Base-by-base conservation (phyloP, 1,284 basidiomycete genomes). In the Prillingera fragicola region DNA sequence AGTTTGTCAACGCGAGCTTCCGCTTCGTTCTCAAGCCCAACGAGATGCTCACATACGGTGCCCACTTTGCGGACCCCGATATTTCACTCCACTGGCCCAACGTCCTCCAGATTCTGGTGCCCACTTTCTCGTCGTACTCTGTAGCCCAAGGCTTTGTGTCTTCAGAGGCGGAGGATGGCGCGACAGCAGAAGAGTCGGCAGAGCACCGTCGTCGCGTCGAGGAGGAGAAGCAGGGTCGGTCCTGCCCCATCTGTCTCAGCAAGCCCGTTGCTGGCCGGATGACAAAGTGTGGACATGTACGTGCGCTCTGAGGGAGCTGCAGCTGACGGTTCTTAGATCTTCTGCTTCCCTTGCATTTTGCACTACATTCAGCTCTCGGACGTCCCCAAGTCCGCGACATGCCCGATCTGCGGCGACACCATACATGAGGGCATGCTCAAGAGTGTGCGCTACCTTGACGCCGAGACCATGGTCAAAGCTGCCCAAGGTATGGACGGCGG, bases 1-100 rank as follows among this genome's bases (percentile, higher is more conserved):
- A 85, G 59, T 95, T 89, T 67, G 82, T 95, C 52, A 92, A 95
- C 72, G 88, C 89, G 9, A 87, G 90, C 65, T 94, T 90, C 73
- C 80, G 89, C 45, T 95, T 95, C 68, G 79, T 95, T 34, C 84
- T 95, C 82, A 88, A 88, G 60, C 91, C 91, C 4, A 80, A 75
- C 33, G 87, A 87, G 31, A 87, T 90, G 60, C 45, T 60, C 39
- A 54, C 48, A 13, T 95, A 94, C 65, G 91, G 89, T 10, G 89
- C 88, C 3, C 89, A 95, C 71, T 90, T 95, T 65, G 88, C 87
- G 37, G 91, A 95, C 70, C 89, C 88, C 25, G 88, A 94, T 69
- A 90, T 92, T 59, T 88, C 83, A 72, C 86, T 95, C 69, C 85
- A 91, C 74, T 95, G 89, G 89, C 80, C 85, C n/a, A 88, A 97